Conservation (phyloP, 352 stramenopile genomes). For the Globisporangium middletonii region DNA sequence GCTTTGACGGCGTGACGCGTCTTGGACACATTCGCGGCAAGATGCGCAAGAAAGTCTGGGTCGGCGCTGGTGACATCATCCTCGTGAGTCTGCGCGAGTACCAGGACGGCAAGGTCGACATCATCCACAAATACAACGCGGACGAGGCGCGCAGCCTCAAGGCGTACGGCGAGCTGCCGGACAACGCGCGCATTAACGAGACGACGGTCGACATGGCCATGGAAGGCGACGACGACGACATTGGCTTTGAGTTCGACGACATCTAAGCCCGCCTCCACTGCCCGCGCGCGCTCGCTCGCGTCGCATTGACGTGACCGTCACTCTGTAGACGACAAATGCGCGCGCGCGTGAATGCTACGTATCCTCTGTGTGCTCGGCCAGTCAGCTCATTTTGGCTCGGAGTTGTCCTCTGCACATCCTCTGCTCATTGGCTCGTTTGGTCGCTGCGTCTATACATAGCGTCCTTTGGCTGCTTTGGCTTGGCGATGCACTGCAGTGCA, state of each 20-base stretch:
- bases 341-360: constrained; percentile 10
- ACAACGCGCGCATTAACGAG: constrained; percentile 91
- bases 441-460: constrained; percentile 1
- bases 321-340: background rate
- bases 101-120: constrained; percentile 99
- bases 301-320: too few species aligned
- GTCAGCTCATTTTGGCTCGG: background rate
- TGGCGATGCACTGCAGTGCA: too few species aligned
- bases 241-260: constrained; percentile 89
- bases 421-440: background rate
- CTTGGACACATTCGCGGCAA: constrained; percentile 98
- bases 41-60: constrained; percentile 99
- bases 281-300: background rate
- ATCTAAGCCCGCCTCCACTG: constrained; percentile 46
- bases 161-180: constrained; percentile 98
- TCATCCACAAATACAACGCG: constrained; percentile 98
- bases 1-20: constrained; percentile 97
- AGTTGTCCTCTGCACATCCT: background rate
- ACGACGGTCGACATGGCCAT: constrained; percentile 85
- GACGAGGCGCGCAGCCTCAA: constrained; percentile 98
- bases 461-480: background rate
- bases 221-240: constrained; percentile 83
- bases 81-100: constrained; percentile 98
- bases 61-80: constrained; percentile 98
- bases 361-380: constrained; percentile 4